Evolutionary conservation across 2,329 filamentous ascomycete species (phyloP), one percentile per base, ranked within the genome.

Genomic region (Macrophomina pseudophaseolina): DNA sequence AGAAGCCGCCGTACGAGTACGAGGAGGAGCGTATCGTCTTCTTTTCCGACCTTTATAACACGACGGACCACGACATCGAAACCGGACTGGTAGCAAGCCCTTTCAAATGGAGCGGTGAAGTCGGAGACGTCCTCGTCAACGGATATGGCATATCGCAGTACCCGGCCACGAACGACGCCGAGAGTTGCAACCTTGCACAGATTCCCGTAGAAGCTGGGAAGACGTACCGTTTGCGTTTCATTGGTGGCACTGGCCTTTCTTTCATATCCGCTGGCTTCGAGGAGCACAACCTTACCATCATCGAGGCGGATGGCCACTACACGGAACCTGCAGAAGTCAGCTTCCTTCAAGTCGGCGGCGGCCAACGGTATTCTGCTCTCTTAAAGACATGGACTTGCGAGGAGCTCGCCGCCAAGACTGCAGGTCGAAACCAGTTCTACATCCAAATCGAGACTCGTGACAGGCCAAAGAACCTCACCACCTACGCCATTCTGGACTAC

Each of bases 201-300:
- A 85, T 91, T 67, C 80, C 85, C 5, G 85, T 91, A 8, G 78
- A 88, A 44, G 86, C 88, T 0, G 84, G 80, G 11, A 87, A 83
- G 72, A 87, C 84, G 0, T 91, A 91, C 70, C 82, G 88, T 1
- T 75, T 91, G 63, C 82, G 89, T 9, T 86, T 88, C 71, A 83
- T 91, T 51, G 86, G 87, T 4, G 82, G 75, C 0, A 85, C 83
- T 0, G 85, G 85, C 0, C 76, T 90, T 18, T 87, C 85, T 0
- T 81, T 83, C 1, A 70, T 88, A 3, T 86, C 79, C 0, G 83
- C 91, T 48, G 54, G 42, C 5, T 23, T 66, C 5, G 86, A 89
- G 68, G 82, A 74, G 5, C 88, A 91, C 70, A 77, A 84, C 9
- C 73, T 90, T 46, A 83, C 81, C 0, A 80, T 91, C 64, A 87